phyloP scores from a whole-genome alignment of 78 protist species.

The Dictyostelium intermedium region DNA sequence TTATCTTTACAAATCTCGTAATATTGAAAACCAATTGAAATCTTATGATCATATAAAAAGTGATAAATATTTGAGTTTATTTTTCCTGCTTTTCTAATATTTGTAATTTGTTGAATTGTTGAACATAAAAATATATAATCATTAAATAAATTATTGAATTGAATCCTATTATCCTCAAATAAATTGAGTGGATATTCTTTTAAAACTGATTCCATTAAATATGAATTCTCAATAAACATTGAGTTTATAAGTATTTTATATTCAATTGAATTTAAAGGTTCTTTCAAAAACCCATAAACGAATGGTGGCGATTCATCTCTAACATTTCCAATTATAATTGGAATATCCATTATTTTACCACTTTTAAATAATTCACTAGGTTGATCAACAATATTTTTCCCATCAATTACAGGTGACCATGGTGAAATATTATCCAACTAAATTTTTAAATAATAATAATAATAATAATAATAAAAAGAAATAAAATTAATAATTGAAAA shows the following conservation, averaged over 20 bases:
- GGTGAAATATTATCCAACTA: not conserved
- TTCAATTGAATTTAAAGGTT: not conserved
- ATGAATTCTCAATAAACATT: no score
- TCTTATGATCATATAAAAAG: not conserved
- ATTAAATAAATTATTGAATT: no score
- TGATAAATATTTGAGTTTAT: no score
- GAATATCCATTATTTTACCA: conserved; percentile 24
- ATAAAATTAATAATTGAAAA: no score
- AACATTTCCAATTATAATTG: conserved; percentile 35
- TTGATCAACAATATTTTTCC: not conserved
- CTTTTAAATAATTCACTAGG: not conserved
- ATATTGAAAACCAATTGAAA: not conserved
- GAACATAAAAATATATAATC: conserved; percentile 50
- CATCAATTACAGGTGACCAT: conserved; percentile 4
- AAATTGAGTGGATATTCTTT: conserved; percentile 27
- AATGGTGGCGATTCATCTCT: conserved; percentile 3
- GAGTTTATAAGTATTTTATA: not conserved
- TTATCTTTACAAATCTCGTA: conserved; percentile 9
- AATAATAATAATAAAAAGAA: no score
- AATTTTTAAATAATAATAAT: not conserved
- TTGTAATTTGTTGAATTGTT: not conserved
- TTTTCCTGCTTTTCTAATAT: no score
- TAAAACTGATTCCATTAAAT: not conserved
- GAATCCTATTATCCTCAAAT: conserved; percentile 2
- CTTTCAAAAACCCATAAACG: not conserved